A percentile compares a stretch with the other conserved stretches of the same genome.
These are phyloP conservation scores for Haplographium delicatum DNA, from an alignment of 495 filamentous ascomycete genomes.

Conservation along the genomic window DNA sequence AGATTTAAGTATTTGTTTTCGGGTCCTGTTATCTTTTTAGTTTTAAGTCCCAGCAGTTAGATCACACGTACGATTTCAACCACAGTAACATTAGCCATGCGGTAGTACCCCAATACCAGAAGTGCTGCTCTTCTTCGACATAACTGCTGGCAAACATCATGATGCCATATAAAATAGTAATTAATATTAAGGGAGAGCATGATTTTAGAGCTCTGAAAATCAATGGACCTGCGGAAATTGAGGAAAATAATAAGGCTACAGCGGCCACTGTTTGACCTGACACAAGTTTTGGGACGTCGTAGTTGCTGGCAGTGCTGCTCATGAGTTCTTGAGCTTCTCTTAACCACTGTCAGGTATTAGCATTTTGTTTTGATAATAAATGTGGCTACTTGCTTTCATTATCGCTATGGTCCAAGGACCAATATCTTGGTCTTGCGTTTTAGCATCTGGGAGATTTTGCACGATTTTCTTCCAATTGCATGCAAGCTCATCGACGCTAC, in stretches of 20 bases:
- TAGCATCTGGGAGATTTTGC: neutral
- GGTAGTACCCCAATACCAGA: conserved; percentile 90
- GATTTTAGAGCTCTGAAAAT: conserved; percentile 4
- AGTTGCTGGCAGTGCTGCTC: conserved; percentile 87
- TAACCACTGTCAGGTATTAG: conserved; percentile 50
- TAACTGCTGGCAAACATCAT: conserved; percentile 99
- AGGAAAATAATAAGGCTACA: conserved; percentile 46
- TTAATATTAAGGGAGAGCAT: conserved; percentile 29
- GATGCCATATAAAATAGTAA: conserved; percentile 57
- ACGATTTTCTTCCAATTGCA: conserved; percentile 54
- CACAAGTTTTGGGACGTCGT: conserved; percentile 59
- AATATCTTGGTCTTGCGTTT: neutral
- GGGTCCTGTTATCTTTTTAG: conserved; percentile 13
- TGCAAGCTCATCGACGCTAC: conserved; percentile 53
- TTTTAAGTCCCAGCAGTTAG: neutral
- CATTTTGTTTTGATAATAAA: conserved; percentile 22
- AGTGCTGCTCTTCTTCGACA: conserved; percentile 96
- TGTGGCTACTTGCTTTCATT: conserved; percentile 21
- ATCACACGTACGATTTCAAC: conserved; percentile 38
- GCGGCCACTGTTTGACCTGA: conserved; percentile 18
- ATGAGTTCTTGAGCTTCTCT: conserved; percentile 65
- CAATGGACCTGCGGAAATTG: conserved; percentile 33
- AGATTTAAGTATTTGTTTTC: conserved; percentile 2
- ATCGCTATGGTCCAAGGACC: conserved; percentile 5
- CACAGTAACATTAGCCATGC: conserved; percentile 68